Percentiles rank a stretch among this genome's conserved stretches.
These are phyloP conservation scores for Sporisorium graminicola DNA, from an alignment of 1,284 basidiomycete genomes.

Conservation along the genomic window DNA sequence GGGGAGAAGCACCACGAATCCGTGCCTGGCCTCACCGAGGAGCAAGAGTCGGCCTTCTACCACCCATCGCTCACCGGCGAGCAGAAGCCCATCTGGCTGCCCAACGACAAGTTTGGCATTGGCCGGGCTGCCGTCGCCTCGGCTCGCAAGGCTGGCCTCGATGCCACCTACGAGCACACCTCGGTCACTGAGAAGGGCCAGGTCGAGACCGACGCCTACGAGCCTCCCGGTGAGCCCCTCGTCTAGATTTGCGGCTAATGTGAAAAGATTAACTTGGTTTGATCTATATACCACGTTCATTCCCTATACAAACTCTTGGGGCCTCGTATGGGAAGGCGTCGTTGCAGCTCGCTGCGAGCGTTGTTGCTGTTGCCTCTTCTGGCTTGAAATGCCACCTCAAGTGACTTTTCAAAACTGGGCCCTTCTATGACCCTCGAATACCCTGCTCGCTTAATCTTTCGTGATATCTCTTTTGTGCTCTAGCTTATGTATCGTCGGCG, in stretches of 20 bases:
- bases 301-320: neutral
- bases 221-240: conserved; percentile 64
- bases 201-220: conserved; percentile 59
- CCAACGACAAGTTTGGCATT: conserved; percentile 67
- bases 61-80: conserved; percentile 62
- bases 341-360: neutral
- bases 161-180: conserved; percentile 60
- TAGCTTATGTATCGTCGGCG: neutral
- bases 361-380: neutral
- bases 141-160: conserved; percentile 61
- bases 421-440: neutral
- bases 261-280: too few relatives aligned
- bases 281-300: conserved; percentile 10
- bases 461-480: neutral
- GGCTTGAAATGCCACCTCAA: conserved; percentile 14
- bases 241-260: conserved; percentile 23
- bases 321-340: neutral
- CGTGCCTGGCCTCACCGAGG: conserved; percentile 12
- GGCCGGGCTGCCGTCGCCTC: conserved; percentile 58
- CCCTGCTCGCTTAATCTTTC: neutral
- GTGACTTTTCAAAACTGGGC: neutral
- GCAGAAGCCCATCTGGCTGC: conserved; percentile 66
- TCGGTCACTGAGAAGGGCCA: conserved; percentile 64
- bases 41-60: conserved; percentile 57
- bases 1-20: conserved; percentile 18